Evolutionary conservation across 2,329 filamentous ascomycete species (phyloP).

Genomic region (Penicillium sp.): DNA sequence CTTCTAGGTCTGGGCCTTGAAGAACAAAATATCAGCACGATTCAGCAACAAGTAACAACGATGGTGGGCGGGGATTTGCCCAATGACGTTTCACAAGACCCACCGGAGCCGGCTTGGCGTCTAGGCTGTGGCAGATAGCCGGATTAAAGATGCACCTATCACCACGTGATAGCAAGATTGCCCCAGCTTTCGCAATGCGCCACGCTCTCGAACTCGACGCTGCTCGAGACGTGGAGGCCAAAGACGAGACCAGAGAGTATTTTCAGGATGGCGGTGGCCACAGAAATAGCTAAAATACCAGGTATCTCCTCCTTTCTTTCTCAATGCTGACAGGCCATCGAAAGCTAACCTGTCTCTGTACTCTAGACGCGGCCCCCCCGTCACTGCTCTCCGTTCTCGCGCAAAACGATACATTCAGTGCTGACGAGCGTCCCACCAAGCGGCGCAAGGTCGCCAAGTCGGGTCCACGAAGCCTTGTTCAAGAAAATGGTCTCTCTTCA

Average conservation of each 20-base stretch:
- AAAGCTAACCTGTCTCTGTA: conserved; percentile 11
- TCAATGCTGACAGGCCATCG: not conserved
- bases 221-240: not conserved
- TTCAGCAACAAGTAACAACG: too few species aligned
- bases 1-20: too few species aligned
- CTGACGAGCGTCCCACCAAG: conserved; percentile 32
- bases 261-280: conserved; percentile 20
- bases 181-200: conserved; percentile 4
- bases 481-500: conserved; percentile 19
- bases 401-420: conserved; percentile 16
- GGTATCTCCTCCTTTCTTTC: conserved; percentile 8
- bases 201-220: not conserved
- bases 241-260: not conserved
- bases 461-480: conserved; percentile 21
- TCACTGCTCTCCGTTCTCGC: conserved; percentile 29
- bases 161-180: not conserved
- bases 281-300: conserved; percentile 12
- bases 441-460: conserved; percentile 36
- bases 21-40: too few species aligned
- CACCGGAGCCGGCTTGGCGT: not conserved
- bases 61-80: too few species aligned
- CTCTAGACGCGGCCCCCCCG: conserved; percentile 28
- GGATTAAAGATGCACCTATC: conserved; percentile 2
- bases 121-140: not conserved
- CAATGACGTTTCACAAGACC: too few species aligned